These are phyloP conservation scores for Kalanchoe fedtschenkoi DNA, from an alignment of 164 flowering plant species.

Conservation along the genomic window DNA sequence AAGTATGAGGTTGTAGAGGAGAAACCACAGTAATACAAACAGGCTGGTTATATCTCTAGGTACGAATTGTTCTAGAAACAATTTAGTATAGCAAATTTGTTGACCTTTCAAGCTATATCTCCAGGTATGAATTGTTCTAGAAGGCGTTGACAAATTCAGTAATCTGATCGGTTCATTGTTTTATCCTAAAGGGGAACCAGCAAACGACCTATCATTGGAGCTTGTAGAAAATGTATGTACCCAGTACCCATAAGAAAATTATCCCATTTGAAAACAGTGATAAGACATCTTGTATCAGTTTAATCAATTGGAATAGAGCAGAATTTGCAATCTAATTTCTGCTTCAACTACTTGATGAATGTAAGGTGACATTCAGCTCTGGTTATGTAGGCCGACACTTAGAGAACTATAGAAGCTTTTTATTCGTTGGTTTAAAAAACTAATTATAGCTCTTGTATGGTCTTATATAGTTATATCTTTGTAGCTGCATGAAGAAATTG, in stretches of 20 bases:
- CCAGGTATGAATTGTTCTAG: slow-evolving; percentile 90
- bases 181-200: slow-evolving; percentile 83
- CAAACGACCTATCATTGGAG: slow-evolving; percentile 83
- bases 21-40: too few species aligned
- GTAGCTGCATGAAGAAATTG: too few species aligned
- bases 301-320: background rate
- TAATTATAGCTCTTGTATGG: background rate
- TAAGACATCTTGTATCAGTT: background rate
- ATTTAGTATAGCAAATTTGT: too few species aligned
- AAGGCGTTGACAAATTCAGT: slow-evolving; percentile 87
- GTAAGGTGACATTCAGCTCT: background rate
- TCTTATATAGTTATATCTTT: too few species aligned
- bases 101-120: slow-evolving; percentile 11
- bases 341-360: background rate
- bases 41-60: too few species aligned
- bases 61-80: too few species aligned
- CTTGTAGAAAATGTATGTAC: slow-evolving; percentile 78
- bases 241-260: background rate
- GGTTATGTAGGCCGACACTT: background rate
- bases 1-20: too few species aligned
- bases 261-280: background rate
- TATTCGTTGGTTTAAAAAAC: too few species aligned
- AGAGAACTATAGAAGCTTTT: background rate
- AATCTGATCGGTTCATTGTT: slow-evolving; percentile 84
- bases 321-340: background rate